Base-by-base conservation (phyloP, 768 basidiomycete genomes). In the Leccinum variicolor region DNA sequence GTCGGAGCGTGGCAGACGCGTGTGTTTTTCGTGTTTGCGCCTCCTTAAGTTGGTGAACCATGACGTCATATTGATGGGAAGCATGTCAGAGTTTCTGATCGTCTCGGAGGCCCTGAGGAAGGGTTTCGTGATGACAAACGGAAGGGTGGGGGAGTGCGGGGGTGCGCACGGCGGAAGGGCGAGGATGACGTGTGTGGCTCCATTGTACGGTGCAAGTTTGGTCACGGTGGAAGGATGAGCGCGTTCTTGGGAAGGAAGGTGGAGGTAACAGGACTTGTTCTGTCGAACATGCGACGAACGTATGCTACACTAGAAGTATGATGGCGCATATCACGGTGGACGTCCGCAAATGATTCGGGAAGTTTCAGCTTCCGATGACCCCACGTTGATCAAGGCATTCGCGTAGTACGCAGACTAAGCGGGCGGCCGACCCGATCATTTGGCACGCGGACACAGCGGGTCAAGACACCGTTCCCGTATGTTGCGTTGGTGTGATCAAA, bases 1-100 rank as follows among this genome's bases (percentile, higher is more conserved):
- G 53, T 19, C 19, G 41, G 43, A 58, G 62, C 63, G 59, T 70
- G 69, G 63, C 52, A 26, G 57, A 65, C 63, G 56, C 69, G 69
- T 70, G 69, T 55, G 59, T 69, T 25, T 53, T 53, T 57, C 50
- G 54, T 60, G 58, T 63, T 54, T 28, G 43, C 49, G 53, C 45
- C 56, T 52, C n/a, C 33, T 19, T 41, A n/a, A n/a, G n/a, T n/a
- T 28, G 50, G 46, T 62, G 62, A 62, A 56, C 59, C 52, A 65
- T 71, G 60, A 58, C 57, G 58, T 54, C 60, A 64, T 62, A n/a
- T 17, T 50, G 31, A 50, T 33, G n/a, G 17, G 19, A n/a, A n/a
- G n/a, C n/a, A 19, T n/a, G 28, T 31, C 25, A 26, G 23, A 26
- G 21, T 47, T 47, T 56, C 53, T 58, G 64, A 57, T 60, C 52